Percentiles rank a stretch among this genome's conserved stretches.
Evolutionary conservation across 805 yeast species (phyloP).

Genomic region (Monosporozyma servazzii): DNA sequence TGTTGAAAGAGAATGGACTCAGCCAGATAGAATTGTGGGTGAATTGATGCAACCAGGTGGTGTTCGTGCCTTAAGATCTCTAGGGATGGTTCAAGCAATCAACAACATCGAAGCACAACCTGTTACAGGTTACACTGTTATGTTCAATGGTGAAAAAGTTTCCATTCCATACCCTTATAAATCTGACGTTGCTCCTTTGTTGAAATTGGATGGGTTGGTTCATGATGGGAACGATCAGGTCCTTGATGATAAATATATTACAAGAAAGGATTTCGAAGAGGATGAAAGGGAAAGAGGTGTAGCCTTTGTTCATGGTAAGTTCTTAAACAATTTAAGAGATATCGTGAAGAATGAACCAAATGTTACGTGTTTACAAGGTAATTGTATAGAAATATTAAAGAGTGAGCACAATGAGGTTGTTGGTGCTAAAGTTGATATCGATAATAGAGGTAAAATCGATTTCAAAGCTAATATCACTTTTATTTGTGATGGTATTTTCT

Average conservation of each 20-base stretch:
- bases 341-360: constrained; percentile 64
- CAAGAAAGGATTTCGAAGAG: constrained; percentile 46
- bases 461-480: constrained; percentile 59
- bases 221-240: constrained; percentile 49
- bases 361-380: constrained; percentile 74
- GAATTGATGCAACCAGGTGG: constrained; percentile 97
- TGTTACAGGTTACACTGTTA: constrained; percentile 73
- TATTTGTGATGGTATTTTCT: constrained; percentile 88
- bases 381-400: constrained; percentile 57
- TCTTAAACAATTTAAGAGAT: constrained; percentile 63
- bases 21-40: constrained; percentile 95
- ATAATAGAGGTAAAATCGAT: constrained; percentile 33
- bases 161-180: constrained; percentile 66
- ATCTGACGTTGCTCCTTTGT: constrained; percentile 36
- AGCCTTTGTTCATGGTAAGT: constrained; percentile 89
- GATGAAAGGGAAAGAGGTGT: constrained; percentile 58
- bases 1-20: constrained; percentile 81
- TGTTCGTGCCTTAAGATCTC: constrained; percentile 65
- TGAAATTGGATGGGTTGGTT: constrained; percentile 48
- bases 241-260: constrained; percentile 42
- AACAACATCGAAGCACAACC: constrained; percentile 53
- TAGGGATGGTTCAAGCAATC: constrained; percentile 66
- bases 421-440: constrained; percentile 61
- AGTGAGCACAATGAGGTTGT: constrained; percentile 47
- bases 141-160: constrained; percentile 50